These are phyloP conservation scores for Craspedostauros australis DNA, from an alignment of 108 stramenopile genomes.

Conservation along the genomic window DNA sequence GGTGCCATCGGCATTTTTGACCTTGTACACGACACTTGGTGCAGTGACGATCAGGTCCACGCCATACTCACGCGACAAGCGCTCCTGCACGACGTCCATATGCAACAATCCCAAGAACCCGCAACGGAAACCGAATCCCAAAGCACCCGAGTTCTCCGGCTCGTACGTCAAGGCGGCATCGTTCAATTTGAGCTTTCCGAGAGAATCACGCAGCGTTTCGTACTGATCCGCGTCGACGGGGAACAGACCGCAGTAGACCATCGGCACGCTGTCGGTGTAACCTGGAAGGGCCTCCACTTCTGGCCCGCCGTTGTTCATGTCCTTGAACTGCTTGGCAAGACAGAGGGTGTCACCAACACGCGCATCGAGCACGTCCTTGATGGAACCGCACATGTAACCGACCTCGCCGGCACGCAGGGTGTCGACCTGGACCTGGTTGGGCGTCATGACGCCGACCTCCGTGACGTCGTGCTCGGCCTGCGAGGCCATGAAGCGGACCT, in stretches of 20 bases:
- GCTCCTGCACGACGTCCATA: constrained; percentile 98
- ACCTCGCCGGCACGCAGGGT: constrained; percentile 83
- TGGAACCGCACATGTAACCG: constrained; percentile 90
- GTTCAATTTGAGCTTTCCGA: constrained; percentile 91
- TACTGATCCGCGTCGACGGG: constrained; percentile 95
- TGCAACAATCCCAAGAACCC: constrained; percentile 97
- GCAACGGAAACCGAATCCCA: constrained; percentile 93
- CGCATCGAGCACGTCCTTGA: constrained; percentile 92
- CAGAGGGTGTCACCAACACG: constrained; percentile 96
- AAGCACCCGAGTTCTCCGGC: constrained; percentile 81
- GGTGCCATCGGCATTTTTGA: constrained; percentile 43
- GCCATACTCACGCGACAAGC: constrained; percentile 91
- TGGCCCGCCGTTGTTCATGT: constrained; percentile 23
- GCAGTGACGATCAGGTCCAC: constrained; percentile 96
- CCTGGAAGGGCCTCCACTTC: constrained; percentile 67
- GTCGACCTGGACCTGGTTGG: constrained; percentile 74
- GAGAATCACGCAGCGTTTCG: constrained; percentile 79
- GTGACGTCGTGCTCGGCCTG: constrained; percentile 82
- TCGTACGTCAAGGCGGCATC: constrained; percentile 87
- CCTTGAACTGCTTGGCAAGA: constrained; percentile 66
- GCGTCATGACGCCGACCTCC: constrained; percentile 93
- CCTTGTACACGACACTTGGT: constrained; percentile 93
- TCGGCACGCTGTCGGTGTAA: constrained; percentile 83
- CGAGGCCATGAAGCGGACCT: constrained; percentile 61
- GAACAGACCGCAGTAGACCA: constrained; percentile 95